Evolutionary conservation across 306 rosid genomes (phyloP).

Genomic region (Argentina anserina): DNA sequence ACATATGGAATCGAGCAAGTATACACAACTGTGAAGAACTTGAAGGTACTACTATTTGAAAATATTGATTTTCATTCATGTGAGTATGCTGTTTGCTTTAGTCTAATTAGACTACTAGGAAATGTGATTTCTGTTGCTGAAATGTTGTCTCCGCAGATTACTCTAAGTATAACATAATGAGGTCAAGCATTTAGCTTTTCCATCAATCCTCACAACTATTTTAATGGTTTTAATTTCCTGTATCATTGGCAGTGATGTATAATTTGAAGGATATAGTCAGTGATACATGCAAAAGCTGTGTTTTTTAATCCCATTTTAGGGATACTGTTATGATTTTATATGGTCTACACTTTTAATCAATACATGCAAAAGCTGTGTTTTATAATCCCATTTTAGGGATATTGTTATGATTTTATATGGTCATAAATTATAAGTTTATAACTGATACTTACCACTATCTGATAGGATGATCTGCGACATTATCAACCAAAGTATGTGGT

Average conservation of each 20-base stretch:
- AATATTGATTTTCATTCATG: constrained; percentile 15
- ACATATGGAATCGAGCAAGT: constrained; percentile 72
- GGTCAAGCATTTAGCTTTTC: neutral
- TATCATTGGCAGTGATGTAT: neutral
- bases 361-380: neutral
- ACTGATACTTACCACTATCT: constrained; percentile 15
- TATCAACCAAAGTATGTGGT: constrained; percentile 74
- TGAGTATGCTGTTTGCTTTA: neutral
- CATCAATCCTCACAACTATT: neutral
- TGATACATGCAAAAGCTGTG: neutral
- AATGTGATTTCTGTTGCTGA: neutral
- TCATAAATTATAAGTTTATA: neutral
- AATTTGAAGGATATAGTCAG: neutral
- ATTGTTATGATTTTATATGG: neutral
- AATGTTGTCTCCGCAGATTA: neutral
- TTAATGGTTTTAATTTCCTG: neutral
- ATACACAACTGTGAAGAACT: constrained; percentile 73
- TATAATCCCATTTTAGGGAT: neutral
- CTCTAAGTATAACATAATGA: neutral
- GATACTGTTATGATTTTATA: neutral
- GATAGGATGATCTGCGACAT: constrained; percentile 64
- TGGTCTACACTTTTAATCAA: too few species aligned
- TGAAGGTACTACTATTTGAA: constrained; percentile 58
- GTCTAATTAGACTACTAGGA: neutral
- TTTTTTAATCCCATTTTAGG: neutral